Conservation (phyloP, 306 rosid genomes). For the Begonia peltatifolia region DNA sequence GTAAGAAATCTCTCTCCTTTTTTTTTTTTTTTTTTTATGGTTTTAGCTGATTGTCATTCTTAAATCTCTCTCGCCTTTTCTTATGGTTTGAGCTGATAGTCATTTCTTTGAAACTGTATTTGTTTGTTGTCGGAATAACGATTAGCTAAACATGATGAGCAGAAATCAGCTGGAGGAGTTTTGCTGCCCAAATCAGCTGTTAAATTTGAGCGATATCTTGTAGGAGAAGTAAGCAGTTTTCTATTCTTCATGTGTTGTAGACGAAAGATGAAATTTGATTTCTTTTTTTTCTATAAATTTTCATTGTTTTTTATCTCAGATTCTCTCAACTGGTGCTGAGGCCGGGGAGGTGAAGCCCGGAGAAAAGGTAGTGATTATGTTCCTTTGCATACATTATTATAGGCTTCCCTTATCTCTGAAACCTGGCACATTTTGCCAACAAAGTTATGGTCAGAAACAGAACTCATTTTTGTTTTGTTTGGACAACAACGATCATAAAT, state of each 20-base stretch:
- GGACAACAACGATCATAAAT: too few species aligned
- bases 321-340: slow-evolving; percentile 66
- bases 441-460: too few species aligned
- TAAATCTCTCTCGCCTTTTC: too few species aligned
- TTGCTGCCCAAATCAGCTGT: slow-evolving; percentile 83
- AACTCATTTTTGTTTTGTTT: background rate
- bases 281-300: background rate
- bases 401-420: background rate
- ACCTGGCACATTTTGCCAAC: background rate
- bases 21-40: too few species aligned
- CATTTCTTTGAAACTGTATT: too few species aligned
- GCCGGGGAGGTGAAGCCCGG: slow-evolving; percentile 66
- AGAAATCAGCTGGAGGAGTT: slow-evolving; percentile 88
- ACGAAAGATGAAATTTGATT: background rate
- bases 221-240: slow-evolving; percentile 58
- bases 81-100: too few species aligned
- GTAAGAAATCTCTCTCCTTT: too few species aligned
- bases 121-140: too few species aligned
- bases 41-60: too few species aligned
- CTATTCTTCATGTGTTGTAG: slow-evolving; percentile 1
- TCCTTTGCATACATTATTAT: background rate
- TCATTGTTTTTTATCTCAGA: slow-evolving; percentile 24
- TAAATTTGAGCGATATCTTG: slow-evolving; percentile 77
- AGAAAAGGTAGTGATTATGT: slow-evolving; percentile 39
- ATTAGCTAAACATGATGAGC: slow-evolving; percentile 1